Percentiles rank a stretch among this genome's conserved stretches.
phyloP scores from a whole-genome alignment of 164 flowering plant species.

The Kingdonia uniflora region DNA sequence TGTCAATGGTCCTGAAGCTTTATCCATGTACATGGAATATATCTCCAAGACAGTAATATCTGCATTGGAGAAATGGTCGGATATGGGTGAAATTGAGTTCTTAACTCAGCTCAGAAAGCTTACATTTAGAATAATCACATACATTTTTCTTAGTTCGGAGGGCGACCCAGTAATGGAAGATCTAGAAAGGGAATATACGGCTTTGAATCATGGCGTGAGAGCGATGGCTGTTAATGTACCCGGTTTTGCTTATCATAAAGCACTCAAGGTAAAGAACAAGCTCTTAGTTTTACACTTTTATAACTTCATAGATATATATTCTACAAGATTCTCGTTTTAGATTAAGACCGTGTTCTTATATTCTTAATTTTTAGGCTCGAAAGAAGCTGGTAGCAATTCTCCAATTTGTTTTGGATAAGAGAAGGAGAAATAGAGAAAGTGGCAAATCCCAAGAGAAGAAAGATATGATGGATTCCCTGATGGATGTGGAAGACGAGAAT shows the following conservation, averaged over 20 bases:
- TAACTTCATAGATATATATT: background rate
- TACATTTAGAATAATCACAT: slow-evolving; percentile 68
- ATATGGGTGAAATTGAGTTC: slow-evolving; percentile 65
- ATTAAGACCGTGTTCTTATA: background rate
- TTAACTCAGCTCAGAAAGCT: slow-evolving; percentile 64
- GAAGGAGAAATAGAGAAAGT: slow-evolving; percentile 27
- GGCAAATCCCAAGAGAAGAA: slow-evolving; percentile 16
- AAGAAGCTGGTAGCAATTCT: slow-evolving; percentile 64
- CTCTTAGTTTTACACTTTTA: background rate
- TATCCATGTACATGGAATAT: slow-evolving; percentile 42
- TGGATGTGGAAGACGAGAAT: slow-evolving; percentile 61
- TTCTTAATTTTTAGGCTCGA: slow-evolving; percentile 46
- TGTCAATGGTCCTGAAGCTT: slow-evolving; percentile 71
- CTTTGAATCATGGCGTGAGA: slow-evolving; percentile 67
- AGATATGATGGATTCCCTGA: slow-evolving; percentile 78
- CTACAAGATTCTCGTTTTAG: no score
- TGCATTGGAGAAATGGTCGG: slow-evolving; percentile 58
- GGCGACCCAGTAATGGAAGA: slow-evolving; percentile 45
- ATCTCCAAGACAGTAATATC: slow-evolving; percentile 40
- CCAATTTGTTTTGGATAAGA: slow-evolving; percentile 36
- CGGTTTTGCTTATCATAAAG: slow-evolving; percentile 77
- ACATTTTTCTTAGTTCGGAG: slow-evolving; percentile 68
- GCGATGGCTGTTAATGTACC: slow-evolving; percentile 89
- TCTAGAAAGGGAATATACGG: slow-evolving; percentile 67
- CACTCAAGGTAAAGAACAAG: slow-evolving; percentile 51